Conservation (phyloP, 331 rosid genomes). For the Telfairia occidentalis region DNA sequence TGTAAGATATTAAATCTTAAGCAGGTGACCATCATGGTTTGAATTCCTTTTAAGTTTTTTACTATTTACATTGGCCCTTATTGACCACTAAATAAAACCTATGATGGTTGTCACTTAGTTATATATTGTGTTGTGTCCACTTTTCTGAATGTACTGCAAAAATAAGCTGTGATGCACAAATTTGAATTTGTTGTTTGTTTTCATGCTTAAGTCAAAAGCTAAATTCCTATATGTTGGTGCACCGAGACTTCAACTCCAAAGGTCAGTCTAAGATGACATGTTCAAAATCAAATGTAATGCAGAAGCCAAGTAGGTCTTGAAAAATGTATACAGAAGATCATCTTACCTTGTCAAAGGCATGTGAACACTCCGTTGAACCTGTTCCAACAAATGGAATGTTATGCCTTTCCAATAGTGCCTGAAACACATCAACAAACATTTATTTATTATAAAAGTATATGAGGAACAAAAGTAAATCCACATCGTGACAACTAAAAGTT, state of each 20-base stretch:
- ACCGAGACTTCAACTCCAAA: neutral
- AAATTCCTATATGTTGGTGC: neutral
- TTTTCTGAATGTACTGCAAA: neutral
- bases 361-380: conserved; percentile 64
- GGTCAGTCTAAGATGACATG: neutral
- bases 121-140: neutral
- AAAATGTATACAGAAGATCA: neutral
- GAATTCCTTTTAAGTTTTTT: no score
- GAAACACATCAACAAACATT: conserved; percentile 22
- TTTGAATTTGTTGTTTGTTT: neutral
- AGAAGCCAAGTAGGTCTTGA: neutral
- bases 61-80: no score
- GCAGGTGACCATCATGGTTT: no score
- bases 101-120: neutral
- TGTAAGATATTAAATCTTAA: no score
- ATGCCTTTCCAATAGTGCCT: conserved; percentile 75
- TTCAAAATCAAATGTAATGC: neutral
- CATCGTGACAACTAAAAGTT: neutral
- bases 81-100: no score
- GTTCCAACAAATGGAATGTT: conserved; percentile 90
- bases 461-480: neutral
- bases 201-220: neutral
- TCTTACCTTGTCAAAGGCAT: conserved; percentile 86
- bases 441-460: neutral
- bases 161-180: neutral